phyloP scores from a whole-genome alignment of 352 stramenopile species.

The Pythium utonaiense region DNA sequence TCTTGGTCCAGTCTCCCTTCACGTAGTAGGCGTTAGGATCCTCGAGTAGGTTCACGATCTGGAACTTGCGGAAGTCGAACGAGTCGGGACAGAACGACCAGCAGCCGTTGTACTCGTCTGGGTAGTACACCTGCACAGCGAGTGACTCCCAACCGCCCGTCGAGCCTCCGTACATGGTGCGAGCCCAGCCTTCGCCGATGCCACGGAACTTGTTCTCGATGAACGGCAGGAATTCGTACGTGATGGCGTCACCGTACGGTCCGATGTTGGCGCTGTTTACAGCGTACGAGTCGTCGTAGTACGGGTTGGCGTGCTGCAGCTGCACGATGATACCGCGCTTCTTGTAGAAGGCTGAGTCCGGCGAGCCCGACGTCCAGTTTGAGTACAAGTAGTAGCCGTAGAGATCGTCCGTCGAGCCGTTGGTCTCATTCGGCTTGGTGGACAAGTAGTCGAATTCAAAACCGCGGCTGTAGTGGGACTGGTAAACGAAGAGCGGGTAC shows the following conservation, averaged over 20 bases:
- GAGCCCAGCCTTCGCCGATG: slow-evolving; percentile 58
- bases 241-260: slow-evolving; percentile 73
- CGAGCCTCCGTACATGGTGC: slow-evolving; percentile 75
- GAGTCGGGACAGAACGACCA: slow-evolving; percentile 78
- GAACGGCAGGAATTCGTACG: slow-evolving; percentile 69
- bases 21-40: slow-evolving; percentile 71
- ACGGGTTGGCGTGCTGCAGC: slow-evolving; percentile 72
- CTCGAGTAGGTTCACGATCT: slow-evolving; percentile 60
- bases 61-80: slow-evolving; percentile 75
- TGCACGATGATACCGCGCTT: slow-evolving; percentile 74
- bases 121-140: slow-evolving; percentile 70
- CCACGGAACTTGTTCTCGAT: slow-evolving; percentile 58
- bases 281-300: slow-evolving; percentile 79
- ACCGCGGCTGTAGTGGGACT: slow-evolving; percentile 63
- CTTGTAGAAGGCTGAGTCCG: slow-evolving; percentile 46
- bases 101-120: slow-evolving; percentile 76
- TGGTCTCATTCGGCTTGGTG: slow-evolving; percentile 21
- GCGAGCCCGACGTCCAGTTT: slow-evolving; percentile 64
- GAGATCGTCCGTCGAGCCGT: slow-evolving; percentile 31
- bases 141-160: slow-evolving; percentile 74
- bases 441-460: slow-evolving; percentile 59
- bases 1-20: slow-evolving; percentile 65
- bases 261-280: slow-evolving; percentile 77
- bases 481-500: slow-evolving; percentile 76
- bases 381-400: slow-evolving; percentile 68